These are phyloP conservation scores for Leishmania mexicana DNA, from an alignment of 208 protist species.

Conservation along the genomic window DNA sequence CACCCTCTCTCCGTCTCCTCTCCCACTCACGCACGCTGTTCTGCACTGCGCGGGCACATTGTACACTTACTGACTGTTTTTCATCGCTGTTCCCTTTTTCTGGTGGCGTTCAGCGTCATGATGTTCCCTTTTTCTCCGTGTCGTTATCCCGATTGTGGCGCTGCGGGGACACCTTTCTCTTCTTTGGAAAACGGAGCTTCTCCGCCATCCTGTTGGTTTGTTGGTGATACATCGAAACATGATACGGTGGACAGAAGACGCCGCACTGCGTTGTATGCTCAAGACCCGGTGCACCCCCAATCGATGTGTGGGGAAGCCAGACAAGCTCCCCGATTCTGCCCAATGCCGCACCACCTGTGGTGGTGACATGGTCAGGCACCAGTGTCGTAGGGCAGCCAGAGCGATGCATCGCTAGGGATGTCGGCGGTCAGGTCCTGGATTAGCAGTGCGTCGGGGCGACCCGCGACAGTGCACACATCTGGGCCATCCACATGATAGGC, in stretches of 20 bases:
- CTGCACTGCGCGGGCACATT: background rate
- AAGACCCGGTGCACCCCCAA: background rate
- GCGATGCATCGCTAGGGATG: background rate
- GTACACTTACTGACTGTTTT: background rate
- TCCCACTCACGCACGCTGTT: background rate
- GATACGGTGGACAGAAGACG: background rate
- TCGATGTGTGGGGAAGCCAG: background rate
- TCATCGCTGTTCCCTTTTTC: too few species aligned
- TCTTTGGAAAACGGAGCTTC: background rate
- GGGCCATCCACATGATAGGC: background rate
- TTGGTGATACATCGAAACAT: background rate
- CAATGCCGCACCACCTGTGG: background rate
- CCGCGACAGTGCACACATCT: background rate
- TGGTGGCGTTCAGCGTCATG: background rate
- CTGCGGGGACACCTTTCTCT: background rate
- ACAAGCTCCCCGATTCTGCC: background rate
- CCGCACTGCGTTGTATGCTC: background rate
- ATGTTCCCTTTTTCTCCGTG: background rate
- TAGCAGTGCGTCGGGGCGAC: background rate
- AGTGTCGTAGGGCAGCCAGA: background rate
- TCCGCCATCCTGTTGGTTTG: background rate
- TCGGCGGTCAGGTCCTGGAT: background rate
- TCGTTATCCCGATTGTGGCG: background rate
- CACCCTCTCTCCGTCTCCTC: background rate
- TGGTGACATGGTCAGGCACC: background rate